A percentile compares a stretch with the other conserved stretches of the same genome.
Conservation (phyloP, 768 basidiomycete genomes). For the Coprinopsis marcescibilis region DNA sequence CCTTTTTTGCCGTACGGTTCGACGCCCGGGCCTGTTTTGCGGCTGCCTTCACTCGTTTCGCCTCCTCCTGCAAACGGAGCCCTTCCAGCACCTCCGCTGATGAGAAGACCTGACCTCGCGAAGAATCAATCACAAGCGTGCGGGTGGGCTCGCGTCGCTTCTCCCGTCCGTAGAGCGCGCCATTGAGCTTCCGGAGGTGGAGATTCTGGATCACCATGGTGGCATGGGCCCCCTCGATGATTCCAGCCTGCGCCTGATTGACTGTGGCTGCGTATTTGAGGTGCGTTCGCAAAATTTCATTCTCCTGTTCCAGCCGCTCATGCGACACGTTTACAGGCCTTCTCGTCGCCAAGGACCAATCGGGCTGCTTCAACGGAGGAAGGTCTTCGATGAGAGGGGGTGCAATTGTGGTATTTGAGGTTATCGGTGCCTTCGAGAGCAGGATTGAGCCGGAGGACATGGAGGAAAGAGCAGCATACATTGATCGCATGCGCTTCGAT, state of each 20-base stretch:
- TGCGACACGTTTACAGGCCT: background rate
- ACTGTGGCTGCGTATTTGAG: constrained; percentile 8
- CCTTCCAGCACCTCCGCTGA: too few relatives aligned
- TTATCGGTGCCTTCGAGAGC: constrained; percentile 12
- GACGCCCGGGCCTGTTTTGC: too few relatives aligned
- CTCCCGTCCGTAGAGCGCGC: constrained; percentile 15
- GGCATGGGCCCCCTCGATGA: constrained; percentile 14
- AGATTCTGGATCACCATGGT: constrained; percentile 17
- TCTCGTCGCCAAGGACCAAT: constrained; percentile 2
- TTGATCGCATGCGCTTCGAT: constrained; percentile 18
- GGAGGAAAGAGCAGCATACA: constrained; percentile 12
- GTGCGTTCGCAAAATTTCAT: constrained; percentile 3
- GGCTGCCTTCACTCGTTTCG: too few relatives aligned
- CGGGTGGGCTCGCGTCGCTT: too few relatives aligned
- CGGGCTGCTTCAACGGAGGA: constrained; percentile 2
- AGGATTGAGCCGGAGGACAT: constrained; percentile 19
- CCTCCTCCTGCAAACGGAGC: too few relatives aligned
- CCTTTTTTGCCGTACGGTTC: too few relatives aligned
- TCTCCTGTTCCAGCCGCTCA: constrained; percentile 3
- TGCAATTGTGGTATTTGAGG: constrained; percentile 6
- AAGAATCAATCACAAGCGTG: too few relatives aligned
- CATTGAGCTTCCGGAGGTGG: constrained; percentile 12
- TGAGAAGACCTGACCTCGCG: too few relatives aligned
- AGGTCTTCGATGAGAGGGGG: constrained; percentile 11
- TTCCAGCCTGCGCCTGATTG: constrained; percentile 7